phyloP scores from a whole-genome alignment of 352 stramenopile genomes.

The Phytophthora tubulina region DNA sequence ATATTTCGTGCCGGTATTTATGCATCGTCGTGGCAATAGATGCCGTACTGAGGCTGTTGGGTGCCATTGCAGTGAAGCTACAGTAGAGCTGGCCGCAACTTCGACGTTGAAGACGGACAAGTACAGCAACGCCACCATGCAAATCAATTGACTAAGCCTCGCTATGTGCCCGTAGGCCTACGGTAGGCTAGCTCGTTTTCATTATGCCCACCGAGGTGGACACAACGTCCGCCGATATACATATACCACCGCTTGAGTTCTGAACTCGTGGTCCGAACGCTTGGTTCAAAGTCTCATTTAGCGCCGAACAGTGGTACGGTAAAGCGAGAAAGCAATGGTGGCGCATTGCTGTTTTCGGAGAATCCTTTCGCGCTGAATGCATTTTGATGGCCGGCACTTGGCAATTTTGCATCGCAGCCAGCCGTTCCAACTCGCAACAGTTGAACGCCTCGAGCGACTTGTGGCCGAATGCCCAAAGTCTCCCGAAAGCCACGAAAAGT shows the following conservation, averaged over 20 bases:
- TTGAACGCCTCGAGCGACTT: slow-evolving; percentile 19
- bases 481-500: slow-evolving; percentile 23
- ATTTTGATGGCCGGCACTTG: slow-evolving; percentile 8
- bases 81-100: neutral
- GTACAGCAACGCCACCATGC: neutral
- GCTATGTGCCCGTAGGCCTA: no score
- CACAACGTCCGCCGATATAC: slow-evolving; percentile 12
- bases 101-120: slow-evolving; percentile 3
- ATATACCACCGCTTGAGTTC: slow-evolving; percentile 2
- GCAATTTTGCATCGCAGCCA: slow-evolving; percentile 25
- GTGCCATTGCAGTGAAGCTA: neutral
- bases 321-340: neutral
- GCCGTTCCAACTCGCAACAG: slow-evolving; percentile 21
- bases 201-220: slow-evolving; percentile 1
- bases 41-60: no score
- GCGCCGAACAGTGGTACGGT: slow-evolving; percentile 23
- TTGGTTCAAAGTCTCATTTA: slow-evolving; percentile 23
- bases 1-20: slow-evolving; percentile 29
- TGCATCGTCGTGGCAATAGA: neutral
- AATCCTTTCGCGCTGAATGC: slow-evolving; percentile 26
- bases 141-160: neutral
- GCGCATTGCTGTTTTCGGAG: slow-evolving; percentile 4
- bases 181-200: neutral
- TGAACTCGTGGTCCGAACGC: slow-evolving; percentile 10
- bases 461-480: slow-evolving; percentile 19